Base-by-base conservation (phyloP, 176 grass and related monocot genomes). In the Secale cereale region DNA sequence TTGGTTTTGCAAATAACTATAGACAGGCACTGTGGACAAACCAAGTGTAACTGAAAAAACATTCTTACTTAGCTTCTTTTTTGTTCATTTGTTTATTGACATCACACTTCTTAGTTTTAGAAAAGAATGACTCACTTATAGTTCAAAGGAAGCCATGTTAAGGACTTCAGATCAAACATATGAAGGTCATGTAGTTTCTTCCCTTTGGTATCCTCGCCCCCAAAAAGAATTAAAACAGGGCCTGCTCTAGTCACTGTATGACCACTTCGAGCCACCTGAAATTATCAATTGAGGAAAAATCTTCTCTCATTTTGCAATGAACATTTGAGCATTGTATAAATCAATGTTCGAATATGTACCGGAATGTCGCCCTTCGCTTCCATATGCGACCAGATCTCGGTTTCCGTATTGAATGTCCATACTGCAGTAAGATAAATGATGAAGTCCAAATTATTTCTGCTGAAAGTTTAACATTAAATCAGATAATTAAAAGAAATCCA, bases 111-210 rank as follows among this genome's bases (percentile, higher is more conserved):
- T 32, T 54, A 78, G 70, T 81, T 76, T 15, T 27, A 74, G 16
- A 66, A 7, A 81, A 72, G 69, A 83, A 84, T 26, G 40, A 91
- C 93, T 92, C 83, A 98, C 97, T 94, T 98, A 73, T 98, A 94
- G 78, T 92, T 94, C 84, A 98, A 92, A 71, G 93, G 97, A 94
- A 98, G 97, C 97, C 97, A 98, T 32, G 88, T 95, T 61, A 88
- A 92, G 74, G 97, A 94, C 70, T 98, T 96, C 84, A 98, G 82
- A 92, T 98, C 91, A 65, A 98, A 92, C 97, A 98, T 98, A 83
- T 95, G 94, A 85, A 98, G 97, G 69, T 96, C 97, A 79, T 98
- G 94, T 29, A 98, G 54, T 91, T 98, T 98, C 89, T 90, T 95
- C 63, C 97, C 90, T 90, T 91, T 98, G 33, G 81, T 82, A 74